Conservation (phyloP, 148 eudicot species). For the Polygonum aviculare region DNA sequence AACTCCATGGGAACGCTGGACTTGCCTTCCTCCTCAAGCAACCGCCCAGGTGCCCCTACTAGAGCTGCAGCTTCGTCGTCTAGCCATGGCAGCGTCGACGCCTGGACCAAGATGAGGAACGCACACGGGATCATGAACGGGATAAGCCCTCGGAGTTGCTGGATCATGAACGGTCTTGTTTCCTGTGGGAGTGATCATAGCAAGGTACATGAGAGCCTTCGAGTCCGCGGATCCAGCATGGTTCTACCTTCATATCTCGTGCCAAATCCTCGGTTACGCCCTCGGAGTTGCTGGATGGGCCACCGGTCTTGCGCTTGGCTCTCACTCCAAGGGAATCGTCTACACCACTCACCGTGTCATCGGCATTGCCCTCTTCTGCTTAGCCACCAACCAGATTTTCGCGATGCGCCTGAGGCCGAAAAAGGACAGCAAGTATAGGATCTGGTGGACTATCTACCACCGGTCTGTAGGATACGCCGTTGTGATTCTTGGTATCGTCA, state of each 20-base stretch:
- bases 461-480: not conserved
- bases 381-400: conserved; percentile 37
- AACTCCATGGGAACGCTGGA: not conserved
- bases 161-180: conserved; percentile 78
- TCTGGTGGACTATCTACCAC: not conserved
- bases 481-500: not conserved
- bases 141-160: no score
- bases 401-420: not conserved
- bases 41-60: not conserved
- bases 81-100: not conserved
- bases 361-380: conserved; percentile 51
- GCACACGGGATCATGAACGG: conserved; percentile 67
- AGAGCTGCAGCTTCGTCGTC: not conserved
- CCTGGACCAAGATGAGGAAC: conserved; percentile 25
- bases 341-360: conserved; percentile 42
- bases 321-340: conserved; percentile 26
- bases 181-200: conserved; percentile 54
- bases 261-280: conserved; percentile 57
- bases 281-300: conserved; percentile 69
- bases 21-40: not conserved
- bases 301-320: conserved; percentile 55
- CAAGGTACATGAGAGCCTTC: conserved; percentile 53
- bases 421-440: conserved; percentile 1
- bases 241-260: conserved; percentile 68
- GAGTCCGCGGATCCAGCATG: conserved; percentile 62